phyloP scores from a whole-genome alignment of 257 asterid species.

The Solanum dulcamara region DNA sequence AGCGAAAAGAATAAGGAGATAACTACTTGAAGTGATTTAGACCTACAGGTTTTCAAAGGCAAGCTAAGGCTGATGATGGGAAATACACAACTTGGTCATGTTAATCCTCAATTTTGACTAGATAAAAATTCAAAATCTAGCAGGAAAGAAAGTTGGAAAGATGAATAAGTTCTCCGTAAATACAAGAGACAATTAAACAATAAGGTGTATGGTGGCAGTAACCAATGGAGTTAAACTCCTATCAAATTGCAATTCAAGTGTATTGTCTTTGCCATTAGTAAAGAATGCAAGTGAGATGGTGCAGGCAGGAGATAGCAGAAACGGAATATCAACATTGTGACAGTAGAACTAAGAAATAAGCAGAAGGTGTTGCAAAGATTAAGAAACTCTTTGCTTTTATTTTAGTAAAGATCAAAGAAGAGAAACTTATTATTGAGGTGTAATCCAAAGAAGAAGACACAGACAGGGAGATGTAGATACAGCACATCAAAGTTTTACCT shows the following conservation, averaged over 20 bases:
- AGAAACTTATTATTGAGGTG: neutral
- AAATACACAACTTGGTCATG: neutral
- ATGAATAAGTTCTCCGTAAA: neutral
- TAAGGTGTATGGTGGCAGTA: neutral
- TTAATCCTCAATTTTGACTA: neutral
- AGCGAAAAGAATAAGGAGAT: neutral
- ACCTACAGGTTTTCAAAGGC: neutral
- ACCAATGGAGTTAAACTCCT: neutral
- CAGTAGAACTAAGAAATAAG: neutral
- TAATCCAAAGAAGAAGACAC: neutral
- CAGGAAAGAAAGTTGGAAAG: neutral
- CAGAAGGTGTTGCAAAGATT: neutral
- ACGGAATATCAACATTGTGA: neutral
- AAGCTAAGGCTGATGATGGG: neutral
- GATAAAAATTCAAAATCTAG: neutral
- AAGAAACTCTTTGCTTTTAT: neutral
- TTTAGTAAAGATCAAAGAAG: neutral
- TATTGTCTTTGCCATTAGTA: neutral
- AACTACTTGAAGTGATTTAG: neutral
- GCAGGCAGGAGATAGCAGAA: neutral
- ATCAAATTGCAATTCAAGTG: neutral
- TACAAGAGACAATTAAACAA: neutral
- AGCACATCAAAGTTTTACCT: slow-evolving; percentile 26
- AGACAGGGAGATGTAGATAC: neutral
- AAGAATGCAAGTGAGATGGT: neutral